A percentile compares a stretch with the other conserved stretches of the same genome.
Conservation (phyloP, 2,329 filamentous ascomycete genomes). For the Macrophomina tecta region DNA sequence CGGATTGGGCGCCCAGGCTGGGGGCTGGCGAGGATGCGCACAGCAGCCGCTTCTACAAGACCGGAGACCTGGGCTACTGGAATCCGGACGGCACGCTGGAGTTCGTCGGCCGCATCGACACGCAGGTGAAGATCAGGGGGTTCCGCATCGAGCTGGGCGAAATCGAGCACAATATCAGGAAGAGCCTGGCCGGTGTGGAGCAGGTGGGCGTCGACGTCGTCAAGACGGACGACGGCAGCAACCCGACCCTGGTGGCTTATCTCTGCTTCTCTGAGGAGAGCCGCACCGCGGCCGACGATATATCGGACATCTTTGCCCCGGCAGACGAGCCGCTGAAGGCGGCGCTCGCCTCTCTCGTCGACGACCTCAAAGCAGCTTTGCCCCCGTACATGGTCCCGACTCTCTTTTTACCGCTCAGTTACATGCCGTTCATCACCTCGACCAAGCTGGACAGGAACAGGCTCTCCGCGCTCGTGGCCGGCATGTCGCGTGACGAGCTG, state of each 20-base stretch:
- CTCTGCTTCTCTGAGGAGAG: not conserved
- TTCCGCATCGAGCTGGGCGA: conserved; percentile 54
- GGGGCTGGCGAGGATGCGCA: not conserved
- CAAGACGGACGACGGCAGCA: not conserved
- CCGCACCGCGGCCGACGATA: not conserved
- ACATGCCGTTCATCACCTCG: conserved; percentile 44
- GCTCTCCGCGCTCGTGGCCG: conserved; percentile 8
- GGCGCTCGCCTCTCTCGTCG: conserved; percentile 24
- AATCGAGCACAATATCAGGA: conserved; percentile 51
- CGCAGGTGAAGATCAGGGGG: conserved; percentile 49
- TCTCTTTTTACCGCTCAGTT: conserved; percentile 44
- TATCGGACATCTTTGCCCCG: not conserved
- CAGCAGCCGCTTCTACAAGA: conserved; percentile 39
- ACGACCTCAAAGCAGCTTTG: conserved; percentile 31
- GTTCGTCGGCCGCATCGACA: conserved; percentile 45
- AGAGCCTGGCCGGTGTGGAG: not conserved
- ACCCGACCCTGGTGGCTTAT: not conserved
- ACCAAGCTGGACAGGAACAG: conserved; percentile 45
- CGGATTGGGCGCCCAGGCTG: conserved; percentile 34
- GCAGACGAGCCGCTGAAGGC: not conserved
- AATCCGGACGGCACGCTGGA: conserved; percentile 43
- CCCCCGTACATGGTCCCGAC: conserved; percentile 49
- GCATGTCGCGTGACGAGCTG: not conserved
- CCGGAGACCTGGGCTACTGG: conserved; percentile 42
- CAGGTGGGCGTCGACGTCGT: not conserved